These are phyloP conservation scores for Seiridium unicorne DNA, from an alignment of 2,329 filamentous ascomycete species.

Conservation along the genomic window DNA sequence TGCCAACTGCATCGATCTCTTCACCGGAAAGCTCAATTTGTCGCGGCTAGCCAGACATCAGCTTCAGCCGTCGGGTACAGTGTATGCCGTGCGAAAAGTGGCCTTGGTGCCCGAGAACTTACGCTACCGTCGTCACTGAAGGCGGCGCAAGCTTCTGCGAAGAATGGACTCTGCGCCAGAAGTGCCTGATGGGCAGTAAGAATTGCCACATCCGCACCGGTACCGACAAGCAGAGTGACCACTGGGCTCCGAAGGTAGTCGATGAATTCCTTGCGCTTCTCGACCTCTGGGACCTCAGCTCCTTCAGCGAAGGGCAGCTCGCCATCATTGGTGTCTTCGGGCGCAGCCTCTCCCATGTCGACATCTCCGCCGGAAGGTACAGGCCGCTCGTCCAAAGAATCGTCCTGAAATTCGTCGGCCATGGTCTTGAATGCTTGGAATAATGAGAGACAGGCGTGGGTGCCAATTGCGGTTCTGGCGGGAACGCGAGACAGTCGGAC, in stretches of 20 bases:
- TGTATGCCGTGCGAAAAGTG: background rate
- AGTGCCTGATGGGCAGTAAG: conserved; percentile 80
- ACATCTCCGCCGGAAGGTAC: conserved; percentile 30
- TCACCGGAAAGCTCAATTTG: conserved; percentile 67
- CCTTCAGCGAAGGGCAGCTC: conserved; percentile 26
- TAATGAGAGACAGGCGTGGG: background rate
- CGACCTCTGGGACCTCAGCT: conserved; percentile 33
- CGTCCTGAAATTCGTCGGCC: conserved; percentile 27
- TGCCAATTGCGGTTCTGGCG: background rate
- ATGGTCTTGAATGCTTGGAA: conserved; percentile 11
- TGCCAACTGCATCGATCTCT: conserved; percentile 71
- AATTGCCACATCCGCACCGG: conserved; percentile 56
- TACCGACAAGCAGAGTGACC: conserved; percentile 65
- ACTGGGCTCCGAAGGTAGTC: conserved; percentile 68
- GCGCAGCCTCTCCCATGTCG: conserved; percentile 34
- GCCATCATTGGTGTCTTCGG: conserved; percentile 19
- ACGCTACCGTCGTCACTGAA: conserved; percentile 63
- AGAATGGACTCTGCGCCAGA: conserved; percentile 71
- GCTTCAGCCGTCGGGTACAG: background rate
- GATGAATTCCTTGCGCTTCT: conserved; percentile 44
- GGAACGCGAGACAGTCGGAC: background rate
- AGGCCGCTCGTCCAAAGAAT: conserved; percentile 24
- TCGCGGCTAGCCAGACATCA: conserved; percentile 45
- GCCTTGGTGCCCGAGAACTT: conserved; percentile 26
- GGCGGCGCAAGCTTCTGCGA: conserved; percentile 60